These are phyloP conservation scores for Asclepias syriaca DNA, from an alignment of 257 asterid genomes.

Conservation along the genomic window DNA sequence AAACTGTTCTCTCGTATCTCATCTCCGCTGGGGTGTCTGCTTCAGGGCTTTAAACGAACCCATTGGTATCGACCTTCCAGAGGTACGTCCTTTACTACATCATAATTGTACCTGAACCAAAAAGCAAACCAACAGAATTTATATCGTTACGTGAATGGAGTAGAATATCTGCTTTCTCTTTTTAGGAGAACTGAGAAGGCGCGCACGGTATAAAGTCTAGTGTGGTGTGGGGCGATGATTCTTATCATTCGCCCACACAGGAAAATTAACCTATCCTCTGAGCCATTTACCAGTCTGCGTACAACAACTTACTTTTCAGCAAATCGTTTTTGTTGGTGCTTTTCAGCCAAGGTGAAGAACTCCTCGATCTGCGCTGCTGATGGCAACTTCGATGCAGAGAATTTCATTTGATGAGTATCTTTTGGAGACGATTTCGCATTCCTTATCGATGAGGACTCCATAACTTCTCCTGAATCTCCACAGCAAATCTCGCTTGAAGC, in stretches of 20 bases:
- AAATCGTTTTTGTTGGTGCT: conserved; percentile 59
- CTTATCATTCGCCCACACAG: conserved; percentile 33
- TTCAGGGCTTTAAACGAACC: conserved; percentile 38
- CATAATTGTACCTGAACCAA: conserved; percentile 77
- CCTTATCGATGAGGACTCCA: conserved; percentile 28
- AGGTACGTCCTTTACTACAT: conserved; percentile 66
- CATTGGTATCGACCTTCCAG: conserved; percentile 81
- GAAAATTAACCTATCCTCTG: conserved; percentile 3
- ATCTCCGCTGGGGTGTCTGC: neutral
- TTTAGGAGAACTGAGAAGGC: neutral
- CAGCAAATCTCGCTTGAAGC: conserved; percentile 47
- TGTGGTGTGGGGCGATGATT: conserved; percentile 19
- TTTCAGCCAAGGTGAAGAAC: conserved; percentile 69
- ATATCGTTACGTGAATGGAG: neutral
- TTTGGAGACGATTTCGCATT: conserved; percentile 19
- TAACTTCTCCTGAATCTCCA: conserved; percentile 37
- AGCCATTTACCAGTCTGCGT: neutral
- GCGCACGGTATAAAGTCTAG: conserved; percentile 17
- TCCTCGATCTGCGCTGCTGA: conserved; percentile 68
- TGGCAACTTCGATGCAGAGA: conserved; percentile 33
- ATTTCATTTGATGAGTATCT: conserved; percentile 8
- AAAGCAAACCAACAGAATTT: neutral
- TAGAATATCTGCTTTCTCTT: conserved; percentile 4
- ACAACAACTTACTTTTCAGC: conserved; percentile 58
- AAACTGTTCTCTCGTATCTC: conserved; percentile 6